A percentile compares a stretch with the other conserved stretches of the same genome.
phyloP scores from a whole-genome alignment of 176 grass and related monocot genomes.

The Triticum monococcum region DNA sequence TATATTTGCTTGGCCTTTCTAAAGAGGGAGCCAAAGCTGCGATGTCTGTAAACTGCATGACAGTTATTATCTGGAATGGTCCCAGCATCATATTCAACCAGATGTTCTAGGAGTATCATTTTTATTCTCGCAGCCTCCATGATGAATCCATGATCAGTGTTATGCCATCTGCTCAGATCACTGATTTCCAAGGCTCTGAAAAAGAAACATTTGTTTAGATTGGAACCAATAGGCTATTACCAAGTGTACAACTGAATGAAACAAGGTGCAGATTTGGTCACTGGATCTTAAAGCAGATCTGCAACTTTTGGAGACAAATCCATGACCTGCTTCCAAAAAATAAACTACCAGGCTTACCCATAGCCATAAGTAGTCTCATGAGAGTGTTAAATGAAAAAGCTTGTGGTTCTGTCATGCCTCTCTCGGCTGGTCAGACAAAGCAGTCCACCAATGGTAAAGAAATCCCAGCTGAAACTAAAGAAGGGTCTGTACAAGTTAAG shows the following conservation, averaged over 20 bases:
- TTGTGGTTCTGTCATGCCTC: background rate
- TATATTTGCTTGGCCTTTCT: conserved; percentile 63
- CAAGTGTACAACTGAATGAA: conserved; percentile 35
- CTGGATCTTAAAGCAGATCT: conserved; percentile 58
- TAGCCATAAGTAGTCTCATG: conserved; percentile 29
- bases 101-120: background rate
- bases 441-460: conserved; percentile 14
- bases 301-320: conserved; percentile 39
- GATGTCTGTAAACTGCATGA: conserved; percentile 64
- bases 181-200: conserved; percentile 45
- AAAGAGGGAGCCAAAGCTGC: conserved; percentile 53
- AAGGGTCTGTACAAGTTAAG: conserved; percentile 4
- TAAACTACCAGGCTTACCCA: conserved; percentile 5
- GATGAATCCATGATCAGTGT: background rate
- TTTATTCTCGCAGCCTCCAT: background rate
- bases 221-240: conserved; percentile 35
- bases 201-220: too few species aligned
- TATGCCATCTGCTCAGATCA: conserved; percentile 33
- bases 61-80: background rate
- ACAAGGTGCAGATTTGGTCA: conserved; percentile 33
- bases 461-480: background rate
- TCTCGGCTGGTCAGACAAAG: conserved; percentile 23
- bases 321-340: conserved; percentile 29
- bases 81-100: background rate
- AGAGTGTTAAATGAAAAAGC: conserved; percentile 12